A percentile compares a stretch with the other conserved stretches of the same genome.
phyloP scores from a whole-genome alignment of 2,329 filamentous ascomycete species.

The Venturiaceae sp. region DNA sequence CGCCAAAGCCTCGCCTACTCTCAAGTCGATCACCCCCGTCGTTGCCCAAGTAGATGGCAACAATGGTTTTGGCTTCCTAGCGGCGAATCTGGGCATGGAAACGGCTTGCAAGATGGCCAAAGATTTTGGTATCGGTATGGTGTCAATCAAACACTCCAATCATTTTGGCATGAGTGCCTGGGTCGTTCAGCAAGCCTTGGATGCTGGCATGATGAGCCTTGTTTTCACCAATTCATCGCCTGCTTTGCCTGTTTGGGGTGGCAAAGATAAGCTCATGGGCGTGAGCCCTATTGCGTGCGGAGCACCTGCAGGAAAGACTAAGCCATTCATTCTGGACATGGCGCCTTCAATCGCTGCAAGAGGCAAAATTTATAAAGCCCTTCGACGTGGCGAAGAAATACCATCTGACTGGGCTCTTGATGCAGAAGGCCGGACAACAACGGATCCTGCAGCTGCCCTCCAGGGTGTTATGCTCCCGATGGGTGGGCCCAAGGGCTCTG shows the following conservation, averaged over 20 bases:
- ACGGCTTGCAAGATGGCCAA: conserved; percentile 58
- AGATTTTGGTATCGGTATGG: conserved; percentile 63
- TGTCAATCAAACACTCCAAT: conserved; percentile 65
- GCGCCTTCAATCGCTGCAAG: conserved; percentile 58
- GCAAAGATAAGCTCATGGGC: conserved; percentile 58
- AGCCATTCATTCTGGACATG: conserved; percentile 68
- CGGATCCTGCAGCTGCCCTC: conserved; percentile 61
- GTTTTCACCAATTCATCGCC: conserved; percentile 56
- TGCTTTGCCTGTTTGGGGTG: conserved; percentile 63
- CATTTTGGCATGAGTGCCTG: conserved; percentile 80
- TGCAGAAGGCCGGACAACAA: conserved; percentile 55
- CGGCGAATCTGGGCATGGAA: conserved; percentile 56
- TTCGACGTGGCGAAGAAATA: conserved; percentile 58
- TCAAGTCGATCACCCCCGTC: conserved; percentile 57
- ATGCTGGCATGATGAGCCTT: conserved; percentile 54
- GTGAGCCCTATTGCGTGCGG: conserved; percentile 69
- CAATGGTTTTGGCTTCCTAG: conserved; percentile 69
- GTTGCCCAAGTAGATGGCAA: conserved; percentile 58
- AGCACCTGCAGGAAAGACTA: conserved; percentile 51
- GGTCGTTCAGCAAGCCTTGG: conserved; percentile 67
- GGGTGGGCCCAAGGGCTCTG: conserved; percentile 76
- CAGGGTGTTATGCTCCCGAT: conserved; percentile 77
- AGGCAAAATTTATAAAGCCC: conserved; percentile 65
- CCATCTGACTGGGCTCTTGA: conserved; percentile 68
- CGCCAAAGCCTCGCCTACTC: conserved; percentile 45